Percentiles rank a stretch among this genome's conserved stretches.
These are phyloP conservation scores for Schizophyllum commune DNA, from an alignment of 1,284 basidiomycete species.

Conservation along the genomic window DNA sequence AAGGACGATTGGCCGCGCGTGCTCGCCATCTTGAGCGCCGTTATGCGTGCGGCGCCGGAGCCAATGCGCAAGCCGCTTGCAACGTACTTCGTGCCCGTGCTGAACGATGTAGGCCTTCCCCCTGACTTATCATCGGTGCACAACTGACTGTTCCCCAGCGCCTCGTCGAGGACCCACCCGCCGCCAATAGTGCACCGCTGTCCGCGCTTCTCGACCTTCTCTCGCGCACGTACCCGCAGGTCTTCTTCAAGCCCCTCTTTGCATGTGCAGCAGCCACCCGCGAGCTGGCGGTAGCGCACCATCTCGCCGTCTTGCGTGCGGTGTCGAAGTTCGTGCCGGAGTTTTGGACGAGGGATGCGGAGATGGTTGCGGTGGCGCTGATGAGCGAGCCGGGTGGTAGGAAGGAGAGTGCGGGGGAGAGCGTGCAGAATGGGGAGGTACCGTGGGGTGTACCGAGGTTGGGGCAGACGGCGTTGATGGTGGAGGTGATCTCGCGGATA, in stretches of 20 bases:
- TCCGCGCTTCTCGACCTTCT: constrained; percentile 42
- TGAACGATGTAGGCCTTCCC: no score
- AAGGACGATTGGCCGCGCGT: constrained; percentile 35
- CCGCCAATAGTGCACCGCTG: constrained; percentile 34
- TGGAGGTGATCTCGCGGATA: constrained; percentile 56
- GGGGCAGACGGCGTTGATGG: constrained; percentile 56
- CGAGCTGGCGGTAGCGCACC: constrained; percentile 46
- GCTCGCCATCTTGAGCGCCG: constrained; percentile 29
- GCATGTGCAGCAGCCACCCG: constrained; percentile 57
- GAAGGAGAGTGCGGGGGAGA: constrained; percentile 17
- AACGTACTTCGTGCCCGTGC: constrained; percentile 33
- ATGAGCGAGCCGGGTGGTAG: constrained; percentile 41
- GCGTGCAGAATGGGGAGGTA: constrained; percentile 8
- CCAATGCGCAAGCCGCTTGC: constrained; percentile 34
- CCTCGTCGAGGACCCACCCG: constrained; percentile 42
- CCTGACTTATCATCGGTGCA: no score
- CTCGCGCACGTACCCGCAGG: constrained; percentile 48
- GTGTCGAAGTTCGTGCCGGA: constrained; percentile 48
- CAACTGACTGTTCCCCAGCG: constrained; percentile 18
- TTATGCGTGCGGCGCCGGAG: constrained; percentile 37
- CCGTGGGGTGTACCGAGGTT: constrained; percentile 43
- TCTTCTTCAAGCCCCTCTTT: constrained; percentile 74
- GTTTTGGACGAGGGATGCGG: constrained; percentile 66
- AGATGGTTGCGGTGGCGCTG: constrained; percentile 70
- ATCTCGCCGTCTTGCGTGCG: constrained; percentile 47